Conservation (phyloP, 345 rosid species). For the Linum usitatissimum region DNA sequence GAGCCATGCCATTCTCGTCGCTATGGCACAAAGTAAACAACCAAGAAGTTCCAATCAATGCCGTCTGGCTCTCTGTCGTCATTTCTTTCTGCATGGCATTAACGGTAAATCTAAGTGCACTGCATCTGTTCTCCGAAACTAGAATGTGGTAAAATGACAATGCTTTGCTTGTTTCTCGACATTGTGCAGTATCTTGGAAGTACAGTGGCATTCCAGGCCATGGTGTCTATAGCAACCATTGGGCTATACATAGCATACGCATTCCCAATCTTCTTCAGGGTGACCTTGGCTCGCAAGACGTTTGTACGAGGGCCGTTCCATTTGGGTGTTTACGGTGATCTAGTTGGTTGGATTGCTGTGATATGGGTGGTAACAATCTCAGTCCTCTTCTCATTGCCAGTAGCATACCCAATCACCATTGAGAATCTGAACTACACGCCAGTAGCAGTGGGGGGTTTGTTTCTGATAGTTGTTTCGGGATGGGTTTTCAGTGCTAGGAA, state of each 20-base stretch:
- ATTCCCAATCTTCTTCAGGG: conserved; percentile 71
- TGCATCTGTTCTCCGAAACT: background rate
- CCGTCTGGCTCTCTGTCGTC: conserved; percentile 73
- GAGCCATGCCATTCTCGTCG: conserved; percentile 81
- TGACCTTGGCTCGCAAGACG: conserved; percentile 66
- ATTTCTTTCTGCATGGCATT: conserved; percentile 92
- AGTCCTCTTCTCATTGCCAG: conserved; percentile 86
- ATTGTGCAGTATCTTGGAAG: conserved; percentile 79
- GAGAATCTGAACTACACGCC: conserved; percentile 93
- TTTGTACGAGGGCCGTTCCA: conserved; percentile 74
- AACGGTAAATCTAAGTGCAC: conserved; percentile 35
- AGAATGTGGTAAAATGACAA: background rate
- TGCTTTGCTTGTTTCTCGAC: background rate
- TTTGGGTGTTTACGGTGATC: conserved; percentile 52
- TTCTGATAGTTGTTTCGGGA: conserved; percentile 35
- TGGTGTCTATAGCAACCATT: conserved; percentile 93
- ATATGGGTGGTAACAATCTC: conserved; percentile 86
- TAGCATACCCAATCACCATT: conserved; percentile 62
- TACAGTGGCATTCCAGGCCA: conserved; percentile 82
- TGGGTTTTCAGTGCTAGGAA: conserved; percentile 67
- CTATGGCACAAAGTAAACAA: conserved; percentile 86
- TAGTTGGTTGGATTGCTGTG: conserved; percentile 81
- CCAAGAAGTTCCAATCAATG: conserved; percentile 74
- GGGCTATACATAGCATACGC: conserved; percentile 95
- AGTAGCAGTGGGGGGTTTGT: conserved; percentile 68